phyloP scores from a whole-genome alignment of 2,329 filamentous ascomycete genomes.

The Macrophomina tecta region DNA sequence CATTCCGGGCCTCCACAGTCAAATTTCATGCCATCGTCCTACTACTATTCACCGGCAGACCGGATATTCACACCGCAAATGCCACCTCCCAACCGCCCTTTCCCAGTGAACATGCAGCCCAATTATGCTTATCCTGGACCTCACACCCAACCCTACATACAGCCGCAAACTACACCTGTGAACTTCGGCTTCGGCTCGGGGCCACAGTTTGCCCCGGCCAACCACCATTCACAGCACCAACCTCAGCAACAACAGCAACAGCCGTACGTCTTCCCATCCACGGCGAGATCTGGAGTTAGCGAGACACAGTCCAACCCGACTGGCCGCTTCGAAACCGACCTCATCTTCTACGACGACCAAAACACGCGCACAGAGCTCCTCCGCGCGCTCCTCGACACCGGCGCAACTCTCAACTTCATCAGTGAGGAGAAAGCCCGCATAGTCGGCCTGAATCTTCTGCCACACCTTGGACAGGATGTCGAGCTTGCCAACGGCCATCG shows the following conservation, averaged over 20 bases:
- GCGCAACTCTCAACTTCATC: neutral
- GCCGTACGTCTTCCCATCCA: neutral
- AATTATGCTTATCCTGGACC: neutral
- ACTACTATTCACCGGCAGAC: neutral
- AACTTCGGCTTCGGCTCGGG: neutral
- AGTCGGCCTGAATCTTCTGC: neutral
- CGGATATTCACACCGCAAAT: neutral
- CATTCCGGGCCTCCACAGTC: neutral
- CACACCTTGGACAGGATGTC: neutral
- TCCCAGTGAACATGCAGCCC: neutral
- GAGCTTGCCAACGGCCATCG: neutral
- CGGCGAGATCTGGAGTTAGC: neutral
- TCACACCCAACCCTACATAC: neutral
- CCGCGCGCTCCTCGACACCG: neutral
- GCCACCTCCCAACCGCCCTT: neutral
- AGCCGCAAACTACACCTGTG: neutral
- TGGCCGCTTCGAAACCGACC: neutral
- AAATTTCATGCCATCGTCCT: no score
- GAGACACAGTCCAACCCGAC: neutral
- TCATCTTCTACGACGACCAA: neutral
- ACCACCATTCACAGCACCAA: neutral
- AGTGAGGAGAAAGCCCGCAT: neutral
- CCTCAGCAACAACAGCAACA: neutral
- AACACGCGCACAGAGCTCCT: constrained; percentile 28
- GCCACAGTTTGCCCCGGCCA: neutral